Conservation (phyloP, 495 filamentous ascomycete genomes). For the Podospora anserina region DNA sequence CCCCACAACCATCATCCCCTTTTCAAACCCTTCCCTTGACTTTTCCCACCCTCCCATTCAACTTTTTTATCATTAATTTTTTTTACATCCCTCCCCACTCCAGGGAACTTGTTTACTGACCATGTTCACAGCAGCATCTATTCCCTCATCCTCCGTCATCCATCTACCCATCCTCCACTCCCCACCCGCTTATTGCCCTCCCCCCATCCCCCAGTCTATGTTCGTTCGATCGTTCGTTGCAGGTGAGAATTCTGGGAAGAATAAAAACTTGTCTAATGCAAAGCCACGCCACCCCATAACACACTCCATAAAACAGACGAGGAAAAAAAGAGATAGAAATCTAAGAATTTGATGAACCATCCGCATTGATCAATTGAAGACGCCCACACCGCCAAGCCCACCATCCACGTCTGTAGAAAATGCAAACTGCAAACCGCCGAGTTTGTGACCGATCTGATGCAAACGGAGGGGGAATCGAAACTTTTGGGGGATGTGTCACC, state of each 20-base stretch:
- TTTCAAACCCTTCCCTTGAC: not conserved
- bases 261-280: slow-evolving; percentile 30
- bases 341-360: slow-evolving; percentile 37
- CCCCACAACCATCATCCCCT: slow-evolving; percentile 9
- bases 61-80: not conserved
- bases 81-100: not conserved
- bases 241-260: slow-evolving; percentile 19
- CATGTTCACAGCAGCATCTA: not conserved
- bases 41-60: not conserved
- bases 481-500: slow-evolving; percentile 22
- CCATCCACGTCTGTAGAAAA: slow-evolving; percentile 41
- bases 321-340: not conserved
- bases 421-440: slow-evolving; percentile 39
- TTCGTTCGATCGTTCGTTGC: slow-evolving; percentile 6
- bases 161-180: slow-evolving; percentile 4
- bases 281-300: slow-evolving; percentile 18
- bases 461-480: slow-evolving; percentile 34
- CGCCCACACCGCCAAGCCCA: not conserved
- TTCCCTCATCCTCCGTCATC: not conserved
- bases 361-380: slow-evolving; percentile 20
- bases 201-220: slow-evolving; percentile 26
- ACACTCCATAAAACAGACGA: not conserved
- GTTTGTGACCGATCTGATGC: slow-evolving; percentile 42
- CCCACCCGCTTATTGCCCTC: slow-evolving; percentile 1
- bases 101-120: not conserved